These are phyloP conservation scores for Penicillium ucsense DNA, from an alignment of 495 filamentous ascomycete genomes.

Conservation along the genomic window DNA sequence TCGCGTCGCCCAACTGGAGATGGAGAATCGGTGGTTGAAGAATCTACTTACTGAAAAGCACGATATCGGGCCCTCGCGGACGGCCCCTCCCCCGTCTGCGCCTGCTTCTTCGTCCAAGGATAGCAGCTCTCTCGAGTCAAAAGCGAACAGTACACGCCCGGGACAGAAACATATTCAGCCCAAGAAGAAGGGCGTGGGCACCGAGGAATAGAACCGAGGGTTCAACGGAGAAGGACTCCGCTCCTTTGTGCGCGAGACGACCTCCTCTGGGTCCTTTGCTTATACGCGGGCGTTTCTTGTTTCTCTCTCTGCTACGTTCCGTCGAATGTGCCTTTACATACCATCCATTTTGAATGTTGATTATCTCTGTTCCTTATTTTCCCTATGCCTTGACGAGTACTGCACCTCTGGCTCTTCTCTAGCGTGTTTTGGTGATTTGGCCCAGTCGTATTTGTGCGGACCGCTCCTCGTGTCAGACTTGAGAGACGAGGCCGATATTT, in stretches of 20 bases:
- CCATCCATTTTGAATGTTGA: too few relatives aligned
- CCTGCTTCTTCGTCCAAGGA: slow-evolving; percentile 8
- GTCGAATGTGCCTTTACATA: too few relatives aligned
- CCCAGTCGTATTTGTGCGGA: too few relatives aligned
- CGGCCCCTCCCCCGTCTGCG: slow-evolving; percentile 13
- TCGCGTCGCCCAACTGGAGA: slow-evolving; percentile 77
- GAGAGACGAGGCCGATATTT: too few relatives aligned
- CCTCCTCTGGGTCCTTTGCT: background rate
- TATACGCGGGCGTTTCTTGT: too few relatives aligned
- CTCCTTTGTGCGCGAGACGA: background rate
- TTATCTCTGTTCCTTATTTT: too few relatives aligned
- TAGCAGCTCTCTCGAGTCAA: slow-evolving; percentile 17
- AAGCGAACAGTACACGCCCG: slow-evolving; percentile 11
- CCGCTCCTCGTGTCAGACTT: too few relatives aligned
- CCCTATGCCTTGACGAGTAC: too few relatives aligned
- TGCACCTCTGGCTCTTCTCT: too few relatives aligned
- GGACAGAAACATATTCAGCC: slow-evolving; percentile 39
- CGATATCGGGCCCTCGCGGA: slow-evolving; percentile 25
- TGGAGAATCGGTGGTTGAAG: slow-evolving; percentile 96
- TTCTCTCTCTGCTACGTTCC: too few relatives aligned
- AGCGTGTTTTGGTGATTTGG: too few relatives aligned
- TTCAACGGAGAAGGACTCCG: slow-evolving; percentile 14
- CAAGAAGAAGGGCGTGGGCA: slow-evolving; percentile 41
- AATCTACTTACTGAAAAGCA: slow-evolving; percentile 90
- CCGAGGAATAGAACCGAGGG: slow-evolving; percentile 18